Evolutionary conservation across 148 eudicot species (phyloP), one percentile per base, ranked within the genome.

Genomic region (Chenopodium berlandieri): DNA sequence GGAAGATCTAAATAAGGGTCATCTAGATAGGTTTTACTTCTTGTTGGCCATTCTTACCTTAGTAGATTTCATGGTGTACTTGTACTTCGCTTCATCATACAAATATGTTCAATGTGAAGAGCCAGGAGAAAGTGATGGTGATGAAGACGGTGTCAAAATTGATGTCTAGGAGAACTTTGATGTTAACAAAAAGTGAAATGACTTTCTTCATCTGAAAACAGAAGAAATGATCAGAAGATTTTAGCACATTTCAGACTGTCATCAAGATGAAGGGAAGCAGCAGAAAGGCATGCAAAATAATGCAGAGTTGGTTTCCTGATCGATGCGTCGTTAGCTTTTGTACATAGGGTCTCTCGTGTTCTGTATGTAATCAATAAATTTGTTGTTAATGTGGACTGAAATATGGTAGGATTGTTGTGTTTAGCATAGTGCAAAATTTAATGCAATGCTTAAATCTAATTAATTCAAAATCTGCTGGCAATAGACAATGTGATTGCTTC

Each of bases 1-100:
- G 0, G 88, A 89, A 60, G 89, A 92, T 77, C 90, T 92, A 5
- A 90, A 92, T 67, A 79, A 79, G 82, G 97, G 94, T 20, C 97
- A 90, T 54, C 58, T 92, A 50, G 97, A 90, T 58, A 82, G 84
- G 74, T 91, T 92, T 78, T 92, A 66, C 76, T 91, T 87, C 86
- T 85, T 92, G 0, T 75, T 92, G 50, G 94, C 94, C 7, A 84
- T 75, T 62, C 77, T 92, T 52, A 85, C 92, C 3, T 64, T 82
- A 4, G 66, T 85, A 3, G 97, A 92, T 84, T 82, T 92, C 19
- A 30, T 83, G 58, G 89, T 89, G 0, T 92, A 91, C 75, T 11
- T 90, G 8, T 46, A 75, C 9, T 88, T 88, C 54, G 97, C 94
- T 1, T 85, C 67, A 75, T 87, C 91, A 85, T 92, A 92, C 78